Percentiles rank a stretch among this genome's conserved stretches.
phyloP scores from a whole-genome alignment of 768 basidiomycete species.

The Nevesoporus exiguus region DNA sequence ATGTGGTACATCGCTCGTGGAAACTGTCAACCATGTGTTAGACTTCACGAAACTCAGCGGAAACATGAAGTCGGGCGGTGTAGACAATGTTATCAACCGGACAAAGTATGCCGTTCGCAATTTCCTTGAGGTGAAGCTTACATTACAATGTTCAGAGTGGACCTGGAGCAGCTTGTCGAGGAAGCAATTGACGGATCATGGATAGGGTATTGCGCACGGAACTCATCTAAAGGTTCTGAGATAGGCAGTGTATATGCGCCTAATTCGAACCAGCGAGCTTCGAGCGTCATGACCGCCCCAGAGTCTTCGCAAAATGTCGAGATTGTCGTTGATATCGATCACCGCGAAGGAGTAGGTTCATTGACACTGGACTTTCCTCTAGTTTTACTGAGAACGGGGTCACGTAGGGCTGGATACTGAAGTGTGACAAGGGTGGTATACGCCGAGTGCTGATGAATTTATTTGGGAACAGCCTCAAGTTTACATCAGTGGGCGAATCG shows the following conservation, averaged over 20 bases:
- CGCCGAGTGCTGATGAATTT: conserved; percentile 92
- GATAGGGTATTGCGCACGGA: conserved; percentile 87
- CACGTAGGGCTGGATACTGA: conserved; percentile 75
- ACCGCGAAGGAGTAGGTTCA: conserved; percentile 56
- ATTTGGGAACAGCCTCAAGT: conserved; percentile 92
- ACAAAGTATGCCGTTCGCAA: conserved; percentile 47
- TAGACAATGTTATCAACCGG: conserved; percentile 70
- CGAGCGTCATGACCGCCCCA: conserved; percentile 37
- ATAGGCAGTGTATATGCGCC: conserved; percentile 94
- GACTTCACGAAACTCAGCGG: conserved; percentile 96
- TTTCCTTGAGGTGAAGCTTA: neutral
- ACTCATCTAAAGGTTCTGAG: conserved; percentile 65
- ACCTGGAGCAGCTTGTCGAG: conserved; percentile 79
- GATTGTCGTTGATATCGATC: conserved; percentile 83
- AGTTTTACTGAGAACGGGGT: conserved; percentile 7
- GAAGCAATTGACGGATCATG: conserved; percentile 92
- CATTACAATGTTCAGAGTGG: conserved; percentile 42
- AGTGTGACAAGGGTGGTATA: conserved; percentile 90
- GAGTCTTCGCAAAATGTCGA: conserved; percentile 57
- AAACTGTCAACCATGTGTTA: conserved; percentile 95
- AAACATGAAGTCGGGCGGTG: conserved; percentile 72
- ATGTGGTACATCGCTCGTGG: conserved; percentile 92
- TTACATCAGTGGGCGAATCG: conserved; percentile 61
- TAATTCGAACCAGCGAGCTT: conserved; percentile 43
- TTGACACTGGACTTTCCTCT: neutral